A percentile compares a stretch with the other conserved stretches of the same genome.
Conservation (phyloP, 2,329 filamentous ascomycete species). For the Hypocreales sp. region DNA sequence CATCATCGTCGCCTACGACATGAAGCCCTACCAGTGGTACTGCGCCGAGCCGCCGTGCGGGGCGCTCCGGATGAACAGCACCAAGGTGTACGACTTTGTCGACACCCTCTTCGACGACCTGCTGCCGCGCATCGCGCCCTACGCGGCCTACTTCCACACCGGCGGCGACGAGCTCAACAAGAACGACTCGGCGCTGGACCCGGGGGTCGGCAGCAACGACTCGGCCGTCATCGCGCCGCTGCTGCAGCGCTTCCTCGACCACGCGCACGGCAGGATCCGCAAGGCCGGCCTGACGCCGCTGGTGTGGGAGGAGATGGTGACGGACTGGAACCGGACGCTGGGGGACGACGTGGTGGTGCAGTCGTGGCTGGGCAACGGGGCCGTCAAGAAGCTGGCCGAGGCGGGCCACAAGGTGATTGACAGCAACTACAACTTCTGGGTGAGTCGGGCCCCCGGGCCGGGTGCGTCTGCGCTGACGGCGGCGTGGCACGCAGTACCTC, state of each 20-base stretch:
- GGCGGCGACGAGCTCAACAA: constrained; percentile 79
- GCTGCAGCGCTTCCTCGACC: constrained; percentile 62
- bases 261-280: constrained; percentile 50
- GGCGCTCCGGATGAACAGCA: constrained; percentile 61
- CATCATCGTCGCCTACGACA: constrained; percentile 37
- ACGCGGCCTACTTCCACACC: constrained; percentile 66
- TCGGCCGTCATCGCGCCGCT: constrained; percentile 52
- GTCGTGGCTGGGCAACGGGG: constrained; percentile 53
- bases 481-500: constrained; percentile 42
- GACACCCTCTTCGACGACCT: constrained; percentile 60
- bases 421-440: constrained; percentile 66
- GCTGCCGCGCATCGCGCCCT: constrained; percentile 53
- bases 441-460: constrained; percentile 24
- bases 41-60: constrained; percentile 50
- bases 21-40: constrained; percentile 40
- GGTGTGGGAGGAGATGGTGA: constrained; percentile 79
- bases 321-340: constrained; percentile 63
- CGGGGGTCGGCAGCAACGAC: constrained; percentile 52
- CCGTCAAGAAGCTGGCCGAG: constrained; percentile 43
- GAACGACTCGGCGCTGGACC: constrained; percentile 50
- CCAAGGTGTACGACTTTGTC: constrained; percentile 55
- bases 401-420: constrained; percentile 57
- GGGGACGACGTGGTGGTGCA: constrained; percentile 61
- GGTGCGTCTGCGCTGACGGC: too few relatives aligned
- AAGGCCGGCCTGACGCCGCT: constrained; percentile 52